phyloP scores from a whole-genome alignment of 257 asterid species.

The Capsicum rhomboideum region DNA sequence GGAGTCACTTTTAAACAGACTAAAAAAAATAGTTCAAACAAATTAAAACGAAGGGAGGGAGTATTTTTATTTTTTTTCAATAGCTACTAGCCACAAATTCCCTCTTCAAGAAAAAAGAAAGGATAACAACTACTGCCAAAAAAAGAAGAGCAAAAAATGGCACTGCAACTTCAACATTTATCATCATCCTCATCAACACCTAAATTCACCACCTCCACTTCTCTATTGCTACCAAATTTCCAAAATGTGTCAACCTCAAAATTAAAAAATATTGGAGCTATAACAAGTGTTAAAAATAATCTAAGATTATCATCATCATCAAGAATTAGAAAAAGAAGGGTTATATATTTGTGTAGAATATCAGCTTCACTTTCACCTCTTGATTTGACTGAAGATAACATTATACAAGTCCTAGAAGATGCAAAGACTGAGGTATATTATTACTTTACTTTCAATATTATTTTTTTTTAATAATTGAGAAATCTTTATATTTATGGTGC shows the following conservation, averaged over 20 bases:
- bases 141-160: slow-evolving; percentile 19
- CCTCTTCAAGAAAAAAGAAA: not conserved
- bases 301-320: slow-evolving; percentile 16
- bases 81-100: not conserved
- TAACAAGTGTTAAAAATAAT: not conserved
- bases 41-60: too few relatives aligned
- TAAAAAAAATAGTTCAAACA: too few relatives aligned
- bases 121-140: not conserved
- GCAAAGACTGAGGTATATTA: slow-evolving; percentile 58
- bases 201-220: not conserved
- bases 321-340: not conserved
- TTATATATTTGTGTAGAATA: not conserved
- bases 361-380: slow-evolving; percentile 51
- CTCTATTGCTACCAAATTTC: slow-evolving; percentile 1
- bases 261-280: slow-evolving; percentile 13
- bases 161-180: slow-evolving; percentile 21
- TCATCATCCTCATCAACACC: slow-evolving; percentile 5
- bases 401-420: slow-evolving; percentile 48
- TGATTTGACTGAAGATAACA: slow-evolving; percentile 78
- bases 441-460: too few relatives aligned
- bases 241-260: slow-evolving; percentile 9
- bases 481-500: not conserved
- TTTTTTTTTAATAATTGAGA: not conserved
- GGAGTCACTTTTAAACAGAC: too few relatives aligned
- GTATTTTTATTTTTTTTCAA: too few relatives aligned